A percentile compares a stretch with the other conserved stretches of the same genome.
These are phyloP conservation scores for Pterocarpus santalinus DNA, from an alignment of 306 rosid species.

Conservation along the genomic window DNA sequence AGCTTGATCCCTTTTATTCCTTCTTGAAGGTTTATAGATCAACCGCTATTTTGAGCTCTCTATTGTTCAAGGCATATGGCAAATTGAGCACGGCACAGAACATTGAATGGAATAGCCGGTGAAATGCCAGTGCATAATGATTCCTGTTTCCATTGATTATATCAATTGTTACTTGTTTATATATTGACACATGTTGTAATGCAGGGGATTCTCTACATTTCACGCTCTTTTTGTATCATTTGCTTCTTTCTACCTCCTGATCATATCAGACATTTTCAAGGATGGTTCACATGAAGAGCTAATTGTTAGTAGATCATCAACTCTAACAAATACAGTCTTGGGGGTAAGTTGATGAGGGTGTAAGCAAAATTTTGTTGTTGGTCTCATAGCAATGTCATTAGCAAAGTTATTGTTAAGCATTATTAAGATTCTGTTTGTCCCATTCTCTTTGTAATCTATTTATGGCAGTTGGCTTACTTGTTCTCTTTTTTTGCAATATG, in stretches of 20 bases:
- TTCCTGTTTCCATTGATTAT: slow-evolving; percentile 21
- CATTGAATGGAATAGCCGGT: slow-evolving; percentile 87
- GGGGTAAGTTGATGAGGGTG: slow-evolving; percentile 61
- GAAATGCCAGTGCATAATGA: slow-evolving; percentile 37
- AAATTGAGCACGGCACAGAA: slow-evolving; percentile 56
- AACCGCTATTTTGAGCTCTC: slow-evolving; percentile 59
- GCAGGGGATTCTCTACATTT: slow-evolving; percentile 81
- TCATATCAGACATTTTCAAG: slow-evolving; percentile 61
- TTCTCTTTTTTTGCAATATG: slow-evolving; percentile 9
- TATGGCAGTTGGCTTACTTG: slow-evolving; percentile 4
- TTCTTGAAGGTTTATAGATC: slow-evolving; percentile 71
- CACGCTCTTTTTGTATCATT: slow-evolving; percentile 72
- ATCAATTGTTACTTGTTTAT: neutral
- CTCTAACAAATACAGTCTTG: slow-evolving; percentile 58
- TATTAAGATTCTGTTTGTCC: neutral
- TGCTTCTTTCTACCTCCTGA: slow-evolving; percentile 63
- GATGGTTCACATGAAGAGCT: slow-evolving; percentile 53
- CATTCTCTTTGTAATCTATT: neutral
- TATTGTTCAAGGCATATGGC: slow-evolving; percentile 55
- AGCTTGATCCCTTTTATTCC: slow-evolving; percentile 18
- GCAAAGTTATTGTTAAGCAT: neutral
- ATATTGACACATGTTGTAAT: slow-evolving; percentile 22
- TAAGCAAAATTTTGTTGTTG: slow-evolving; percentile 29
- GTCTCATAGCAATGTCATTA: neutral
- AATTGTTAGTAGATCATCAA: slow-evolving; percentile 58